A percentile compares a stretch with the other conserved stretches of the same genome.
phyloP scores from a whole-genome alignment of 129 eudicot species.

The Arctium lappa region DNA sequence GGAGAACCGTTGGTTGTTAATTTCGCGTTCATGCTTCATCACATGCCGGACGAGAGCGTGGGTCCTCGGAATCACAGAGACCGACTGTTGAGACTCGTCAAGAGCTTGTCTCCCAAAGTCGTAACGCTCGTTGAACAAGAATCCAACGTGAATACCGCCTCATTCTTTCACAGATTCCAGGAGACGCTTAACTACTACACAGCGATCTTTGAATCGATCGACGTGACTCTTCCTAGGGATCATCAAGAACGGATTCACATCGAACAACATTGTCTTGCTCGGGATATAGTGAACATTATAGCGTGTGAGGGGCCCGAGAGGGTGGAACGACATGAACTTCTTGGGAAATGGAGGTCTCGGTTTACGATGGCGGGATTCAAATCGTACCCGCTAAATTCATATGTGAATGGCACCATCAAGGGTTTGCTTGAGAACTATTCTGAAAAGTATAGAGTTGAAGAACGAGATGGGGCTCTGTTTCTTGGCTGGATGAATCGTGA shows the following conservation, averaged over 20 bases:
- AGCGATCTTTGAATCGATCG: conserved; percentile 60
- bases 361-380: conserved; percentile 52
- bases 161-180: conserved; percentile 42
- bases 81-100: conserved; percentile 41
- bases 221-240: conserved; percentile 48
- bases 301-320: conserved; percentile 63
- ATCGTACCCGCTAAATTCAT: conserved; percentile 45
- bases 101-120: conserved; percentile 52
- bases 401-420: conserved; percentile 54
- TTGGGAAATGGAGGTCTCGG: conserved; percentile 53
- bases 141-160: conserved; percentile 45
- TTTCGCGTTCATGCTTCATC: conserved; percentile 53
- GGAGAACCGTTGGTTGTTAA: conserved; percentile 61
- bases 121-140: conserved; percentile 62
- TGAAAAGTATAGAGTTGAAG: conserved; percentile 42
- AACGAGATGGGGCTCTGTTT: conserved; percentile 56
- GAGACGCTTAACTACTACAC: conserved; percentile 39
- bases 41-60: conserved; percentile 66
- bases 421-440: conserved; percentile 40
- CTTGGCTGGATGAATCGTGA: conserved; percentile 62
- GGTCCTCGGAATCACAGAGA: conserved; percentile 46
- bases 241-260: conserved; percentile 44
- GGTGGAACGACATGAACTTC: conserved; percentile 54
- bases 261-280: conserved; percentile 64
- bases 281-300: conserved; percentile 54